phyloP scores from a whole-genome alignment of 352 stramenopile genomes.

The Phytophthora brassicae region DNA sequence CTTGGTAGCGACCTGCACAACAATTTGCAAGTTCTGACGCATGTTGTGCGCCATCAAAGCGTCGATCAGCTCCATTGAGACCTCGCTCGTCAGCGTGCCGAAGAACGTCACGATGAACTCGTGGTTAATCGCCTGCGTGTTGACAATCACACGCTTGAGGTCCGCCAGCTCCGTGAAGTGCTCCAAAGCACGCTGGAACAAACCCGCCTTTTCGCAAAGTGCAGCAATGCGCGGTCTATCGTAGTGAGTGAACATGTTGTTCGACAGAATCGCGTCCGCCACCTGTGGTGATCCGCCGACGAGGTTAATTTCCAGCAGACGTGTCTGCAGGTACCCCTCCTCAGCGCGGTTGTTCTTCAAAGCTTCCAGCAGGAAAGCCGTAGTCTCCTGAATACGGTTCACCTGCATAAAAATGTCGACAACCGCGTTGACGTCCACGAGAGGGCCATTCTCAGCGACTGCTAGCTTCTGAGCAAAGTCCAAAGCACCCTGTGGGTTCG shows the following conservation, averaged over 20 bases:
- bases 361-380: conserved; percentile 98
- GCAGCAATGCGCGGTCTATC: conserved; percentile 97
- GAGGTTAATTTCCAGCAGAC: conserved; percentile 99
- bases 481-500: conserved; percentile 96
- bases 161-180: conserved; percentile 99
- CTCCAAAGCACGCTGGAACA: conserved; percentile 99
- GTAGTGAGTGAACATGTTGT: conserved; percentile 99
- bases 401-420: conserved; percentile 99
- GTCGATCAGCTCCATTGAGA: conserved; percentile 98
- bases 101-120: conserved; percentile 99
- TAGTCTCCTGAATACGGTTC: conserved; percentile 99
- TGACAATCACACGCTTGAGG: conserved; percentile 95
- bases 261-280: conserved; percentile 99
- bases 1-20: conserved; percentile 98
- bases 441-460: conserved; percentile 91
- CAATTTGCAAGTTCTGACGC: conserved; percentile 98
- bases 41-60: conserved; percentile 98
- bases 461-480: conserved; percentile 99
- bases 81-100: conserved; percentile 96
- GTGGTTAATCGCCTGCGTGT: conserved; percentile 92
- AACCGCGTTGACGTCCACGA: conserved; percentile 98
- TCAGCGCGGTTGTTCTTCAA: conserved; percentile 99
- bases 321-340: conserved; percentile 99
- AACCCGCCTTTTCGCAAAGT: conserved; percentile 97
- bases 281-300: conserved; percentile 98